phyloP scores from a whole-genome alignment of 1,139 yeast genomes.

The Candida sp. region DNA sequence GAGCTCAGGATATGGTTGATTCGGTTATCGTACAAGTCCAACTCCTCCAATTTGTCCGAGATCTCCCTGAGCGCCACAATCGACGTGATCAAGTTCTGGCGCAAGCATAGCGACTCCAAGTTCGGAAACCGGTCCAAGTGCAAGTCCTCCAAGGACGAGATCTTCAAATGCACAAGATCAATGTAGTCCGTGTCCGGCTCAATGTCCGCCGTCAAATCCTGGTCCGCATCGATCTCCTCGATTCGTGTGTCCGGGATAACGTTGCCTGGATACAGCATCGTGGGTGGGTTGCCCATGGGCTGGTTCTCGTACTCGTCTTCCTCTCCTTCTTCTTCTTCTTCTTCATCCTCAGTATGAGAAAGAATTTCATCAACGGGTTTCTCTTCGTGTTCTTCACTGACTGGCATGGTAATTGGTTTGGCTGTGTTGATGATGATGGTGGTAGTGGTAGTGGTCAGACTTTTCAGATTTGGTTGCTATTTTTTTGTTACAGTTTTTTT shows the following conservation, averaged over 20 bases:
- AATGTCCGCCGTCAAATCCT: slow-evolving; percentile 65
- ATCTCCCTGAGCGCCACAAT: slow-evolving; percentile 72
- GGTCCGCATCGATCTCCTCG: slow-evolving; percentile 49
- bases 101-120: slow-evolving; percentile 67
- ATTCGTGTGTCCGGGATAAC: slow-evolving; percentile 59
- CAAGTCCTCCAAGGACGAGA: slow-evolving; percentile 68
- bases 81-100: slow-evolving; percentile 84
- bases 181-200: slow-evolving; percentile 68
- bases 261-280: slow-evolving; percentile 48
- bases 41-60: slow-evolving; percentile 64
- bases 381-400: slow-evolving; percentile 1
- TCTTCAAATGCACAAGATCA: slow-evolving; percentile 82
- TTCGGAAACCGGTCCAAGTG: slow-evolving; percentile 60
- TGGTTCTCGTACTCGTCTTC: slow-evolving; percentile 29
- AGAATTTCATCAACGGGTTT: slow-evolving; percentile 5
- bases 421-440: background rate
- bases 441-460: background rate
- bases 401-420: background rate
- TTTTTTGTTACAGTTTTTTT: background rate
- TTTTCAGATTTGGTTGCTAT: background rate
- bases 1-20: slow-evolving; percentile 83
- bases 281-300: slow-evolving; percentile 24
- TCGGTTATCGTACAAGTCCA: slow-evolving; percentile 92
- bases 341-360: slow-evolving; percentile 25
- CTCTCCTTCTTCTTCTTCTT: slow-evolving; percentile 24